Evolutionary conservation across 148 eudicot species (phyloP), one percentile per base, ranked within the genome.

Genomic region (Rhododendron molle): DNA sequence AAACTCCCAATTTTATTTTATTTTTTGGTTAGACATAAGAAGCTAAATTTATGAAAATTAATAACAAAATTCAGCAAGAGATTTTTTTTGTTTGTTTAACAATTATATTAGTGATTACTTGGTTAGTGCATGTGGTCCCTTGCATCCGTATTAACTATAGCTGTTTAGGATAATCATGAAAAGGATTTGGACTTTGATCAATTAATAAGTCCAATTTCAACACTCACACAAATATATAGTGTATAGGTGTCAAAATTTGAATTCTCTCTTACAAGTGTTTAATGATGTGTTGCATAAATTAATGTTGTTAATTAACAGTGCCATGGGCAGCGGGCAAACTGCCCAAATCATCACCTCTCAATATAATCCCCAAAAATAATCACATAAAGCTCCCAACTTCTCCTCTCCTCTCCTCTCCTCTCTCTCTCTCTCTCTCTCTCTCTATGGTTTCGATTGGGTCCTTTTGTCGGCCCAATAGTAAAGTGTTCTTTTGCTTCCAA

Each of bases 271-370:
- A 21, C 20, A 40, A 4, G 2, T 65, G 30, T 43, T 40, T 69
- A 46, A 69, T 36, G n/a, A 28, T 28, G 15, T 12, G 34, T 60
- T 47, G 43, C 62, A 13, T 71, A 83, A 83, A 49, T 72, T 71
- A 83, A 83, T 26, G 84, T 83, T 65, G 3, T 28, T 67, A 62
- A 34, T 67, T 4, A 67, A 40, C 18, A 5, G 44, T 16, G 32
- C 80, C 46, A 2, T 0, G 85, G 79, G 85, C 80, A 83, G 80
- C 85, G 85, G 85, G 85, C 60, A 83, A 78, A 6, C 67, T 83
- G 80, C 85, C 85, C 85, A 43, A 72, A 83, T 28, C 85, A 71
- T 69, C 18, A 1, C 44, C 60, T 11, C 14, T 28, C 85, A 20
- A 67, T 49, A 83, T 47, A 83, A 49, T 20, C 54, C 84, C 76